A percentile compares a stretch with the other conserved stretches of the same genome.
phyloP scores from a whole-genome alignment of 108 stramenopile genomes.

The Nannochloropsis oceanica region DNA sequence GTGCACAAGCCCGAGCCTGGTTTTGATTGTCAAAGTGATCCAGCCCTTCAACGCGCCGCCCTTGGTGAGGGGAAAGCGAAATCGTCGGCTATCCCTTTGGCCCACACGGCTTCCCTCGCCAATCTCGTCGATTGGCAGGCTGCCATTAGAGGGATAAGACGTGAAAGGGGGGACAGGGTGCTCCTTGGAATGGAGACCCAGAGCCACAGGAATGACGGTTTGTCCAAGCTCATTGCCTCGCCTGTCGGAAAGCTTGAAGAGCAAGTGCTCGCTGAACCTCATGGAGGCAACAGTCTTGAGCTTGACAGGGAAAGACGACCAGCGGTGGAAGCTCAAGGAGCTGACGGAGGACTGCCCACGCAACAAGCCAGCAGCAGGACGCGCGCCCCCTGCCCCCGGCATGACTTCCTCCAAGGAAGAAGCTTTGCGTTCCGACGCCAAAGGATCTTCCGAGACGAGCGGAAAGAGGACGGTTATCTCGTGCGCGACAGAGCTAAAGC shows the following conservation, averaged over 20 bases:
- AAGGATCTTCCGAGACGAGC: neutral
- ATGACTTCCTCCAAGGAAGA: neutral
- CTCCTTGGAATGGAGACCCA: neutral
- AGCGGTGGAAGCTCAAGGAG: neutral
- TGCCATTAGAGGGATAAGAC: neutral
- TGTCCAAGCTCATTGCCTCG: neutral
- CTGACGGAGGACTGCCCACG: neutral
- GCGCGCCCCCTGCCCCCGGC: neutral
- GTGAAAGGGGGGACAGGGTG: neutral
- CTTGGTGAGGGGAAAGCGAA: neutral
- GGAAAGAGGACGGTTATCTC: neutral
- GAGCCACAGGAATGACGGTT: neutral
- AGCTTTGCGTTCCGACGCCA: neutral
- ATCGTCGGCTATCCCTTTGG: neutral
- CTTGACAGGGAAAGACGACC: neutral
- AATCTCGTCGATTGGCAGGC: neutral
- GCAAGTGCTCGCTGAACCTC: neutral
- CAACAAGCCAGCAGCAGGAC: neutral
- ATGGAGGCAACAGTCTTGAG: neutral
- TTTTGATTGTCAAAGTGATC: neutral
- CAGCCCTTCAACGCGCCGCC: neutral
- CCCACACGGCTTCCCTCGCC: neutral
- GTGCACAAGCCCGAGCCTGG: neutral
- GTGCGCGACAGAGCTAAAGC: neutral
- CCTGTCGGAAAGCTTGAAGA: neutral